phyloP scores from a whole-genome alignment of 225 moss, liverwort and hornwort genomes.

The Lunularia cruciata region DNA sequence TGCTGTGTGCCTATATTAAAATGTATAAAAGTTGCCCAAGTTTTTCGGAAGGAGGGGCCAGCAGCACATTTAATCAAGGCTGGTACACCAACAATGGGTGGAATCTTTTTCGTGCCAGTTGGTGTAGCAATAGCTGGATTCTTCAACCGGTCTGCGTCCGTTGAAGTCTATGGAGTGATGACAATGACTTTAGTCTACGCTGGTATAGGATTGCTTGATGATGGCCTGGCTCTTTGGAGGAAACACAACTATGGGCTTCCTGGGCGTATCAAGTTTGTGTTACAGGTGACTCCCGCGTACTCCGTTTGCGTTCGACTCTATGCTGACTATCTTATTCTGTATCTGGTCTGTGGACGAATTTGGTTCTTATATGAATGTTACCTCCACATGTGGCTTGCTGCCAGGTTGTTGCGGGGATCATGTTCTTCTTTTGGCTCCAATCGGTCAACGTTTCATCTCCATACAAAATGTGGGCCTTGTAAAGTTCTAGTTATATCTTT shows the following conservation, averaged over 20 bases:
- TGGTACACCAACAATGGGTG: slow-evolving; percentile 94
- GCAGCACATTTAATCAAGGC: slow-evolving; percentile 65
- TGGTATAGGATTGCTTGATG: slow-evolving; percentile 79
- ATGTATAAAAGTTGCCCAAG: slow-evolving; percentile 61
- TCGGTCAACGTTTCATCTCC: slow-evolving; percentile 59
- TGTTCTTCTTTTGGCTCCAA: slow-evolving; percentile 77
- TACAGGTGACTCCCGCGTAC: slow-evolving; percentile 56
- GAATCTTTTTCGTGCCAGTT: slow-evolving; percentile 74
- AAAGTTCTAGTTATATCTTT: slow-evolving; percentile 33
- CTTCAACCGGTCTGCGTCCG: slow-evolving; percentile 53
- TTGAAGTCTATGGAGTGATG: slow-evolving; percentile 70
- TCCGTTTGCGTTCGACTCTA: background rate
- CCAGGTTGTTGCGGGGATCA: slow-evolving; percentile 80
- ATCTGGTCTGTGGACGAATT: background rate
- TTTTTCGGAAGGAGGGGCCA: slow-evolving; percentile 81
- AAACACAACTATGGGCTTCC: slow-evolving; percentile 89
- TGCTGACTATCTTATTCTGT: no score
- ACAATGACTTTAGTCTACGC: slow-evolving; percentile 72
- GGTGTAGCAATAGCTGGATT: slow-evolving; percentile 73
- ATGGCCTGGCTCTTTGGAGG: slow-evolving; percentile 68
- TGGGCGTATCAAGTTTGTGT: slow-evolving; percentile 68
- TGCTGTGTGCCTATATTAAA: slow-evolving; percentile 69
- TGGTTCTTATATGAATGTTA: background rate
- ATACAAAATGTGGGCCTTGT: slow-evolving; percentile 77
- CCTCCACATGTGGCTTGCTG: slow-evolving; percentile 30